Base-by-base conservation (phyloP, 108 stramenopile genomes). In the Cyclotella sp. region DNA sequence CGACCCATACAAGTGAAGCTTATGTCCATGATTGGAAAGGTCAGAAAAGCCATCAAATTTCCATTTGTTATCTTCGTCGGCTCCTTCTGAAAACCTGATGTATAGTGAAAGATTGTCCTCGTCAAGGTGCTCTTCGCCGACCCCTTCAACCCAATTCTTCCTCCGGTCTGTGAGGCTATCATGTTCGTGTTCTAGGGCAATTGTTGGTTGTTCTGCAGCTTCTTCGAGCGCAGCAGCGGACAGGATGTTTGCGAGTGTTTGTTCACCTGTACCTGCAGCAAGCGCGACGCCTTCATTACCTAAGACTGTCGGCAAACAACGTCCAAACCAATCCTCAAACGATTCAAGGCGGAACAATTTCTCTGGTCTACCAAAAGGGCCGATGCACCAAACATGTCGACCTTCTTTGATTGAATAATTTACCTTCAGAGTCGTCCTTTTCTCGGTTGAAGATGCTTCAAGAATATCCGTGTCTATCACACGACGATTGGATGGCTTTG, bases 71-170 rank as follows among this genome's bases (percentile, higher is more conserved):
- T 93, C 91, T 66, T 93, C 91, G 34, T 93, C 92, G 0, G 76
- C 90, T 14, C 95, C 95, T 71, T 96, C 95, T 12, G 93, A 96
- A 42, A 96, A 87, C 43, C 95, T 83, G 52, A 86, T 82, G 74
- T 96, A 96, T 3, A 87, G 86, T 3, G 91, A 93, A 0, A 96
- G 85, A 67, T 96, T 96, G 55, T 93, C 95, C 78, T 96, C 93
- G 70, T 96, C 95, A 28, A 83, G 77, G 39, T 86, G 84, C 11
- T 89, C 95, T 79, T 96, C 93, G 14, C 95, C 95, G 54, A 96
- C 78, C 24, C 91, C 85, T 68, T 91, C 90, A 12, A 90, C 78
- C 95, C 95, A 96, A 29, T 85, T 85, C 57, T 90, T 86, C 63
- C 70, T 66, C 60, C 42, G 58, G 18, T 21, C 62, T 10, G 60